These are phyloP conservation scores for Lactarius tabidus DNA, from an alignment of 768 basidiomycete genomes.

Conservation along the genomic window DNA sequence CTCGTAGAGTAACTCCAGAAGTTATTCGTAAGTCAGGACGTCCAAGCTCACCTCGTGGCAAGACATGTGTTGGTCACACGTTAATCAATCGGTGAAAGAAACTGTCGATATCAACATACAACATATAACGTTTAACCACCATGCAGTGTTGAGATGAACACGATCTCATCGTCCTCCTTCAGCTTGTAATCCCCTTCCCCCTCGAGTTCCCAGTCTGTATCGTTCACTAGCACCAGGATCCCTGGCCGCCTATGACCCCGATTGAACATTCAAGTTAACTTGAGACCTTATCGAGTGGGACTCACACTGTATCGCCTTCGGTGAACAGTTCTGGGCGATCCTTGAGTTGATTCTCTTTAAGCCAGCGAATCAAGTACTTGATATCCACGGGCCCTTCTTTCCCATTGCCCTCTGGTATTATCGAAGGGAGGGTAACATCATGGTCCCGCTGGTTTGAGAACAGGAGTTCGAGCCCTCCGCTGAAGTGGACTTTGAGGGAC, in stretches of 20 bases:
- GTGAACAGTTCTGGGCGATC: slow-evolving; percentile 88
- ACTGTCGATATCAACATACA: not conserved
- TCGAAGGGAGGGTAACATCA: slow-evolving; percentile 48
- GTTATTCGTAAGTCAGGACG: not conserved
- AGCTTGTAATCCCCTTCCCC: slow-evolving; percentile 21
- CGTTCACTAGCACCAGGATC: slow-evolving; percentile 80
- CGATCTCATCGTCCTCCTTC: slow-evolving; percentile 69
- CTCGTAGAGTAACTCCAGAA: not conserved
- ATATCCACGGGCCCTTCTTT: slow-evolving; percentile 54
- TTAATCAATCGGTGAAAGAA: not conserved
- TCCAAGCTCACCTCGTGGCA: not conserved
- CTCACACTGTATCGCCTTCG: slow-evolving; percentile 83
- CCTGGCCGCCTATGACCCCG: slow-evolving; percentile 75
- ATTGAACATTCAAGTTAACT: not conserved
- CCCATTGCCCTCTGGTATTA: slow-evolving; percentile 33
- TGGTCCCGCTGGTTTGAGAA: slow-evolving; percentile 70
- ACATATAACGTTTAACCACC: slow-evolving; percentile 54
- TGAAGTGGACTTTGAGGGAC: slow-evolving; percentile 65
- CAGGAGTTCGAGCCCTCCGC: slow-evolving; percentile 82
- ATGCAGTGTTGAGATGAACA: slow-evolving; percentile 95
- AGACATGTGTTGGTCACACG: not conserved
- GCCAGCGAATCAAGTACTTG: slow-evolving; percentile 70
- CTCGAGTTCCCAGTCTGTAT: slow-evolving; percentile 22
- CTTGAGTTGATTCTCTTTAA: slow-evolving; percentile 72
- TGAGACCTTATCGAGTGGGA: slow-evolving; percentile 24